These are phyloP conservation scores for Diplogelasinospora grovesii DNA, from an alignment of 495 filamentous ascomycete genomes.

Conservation along the genomic window DNA sequence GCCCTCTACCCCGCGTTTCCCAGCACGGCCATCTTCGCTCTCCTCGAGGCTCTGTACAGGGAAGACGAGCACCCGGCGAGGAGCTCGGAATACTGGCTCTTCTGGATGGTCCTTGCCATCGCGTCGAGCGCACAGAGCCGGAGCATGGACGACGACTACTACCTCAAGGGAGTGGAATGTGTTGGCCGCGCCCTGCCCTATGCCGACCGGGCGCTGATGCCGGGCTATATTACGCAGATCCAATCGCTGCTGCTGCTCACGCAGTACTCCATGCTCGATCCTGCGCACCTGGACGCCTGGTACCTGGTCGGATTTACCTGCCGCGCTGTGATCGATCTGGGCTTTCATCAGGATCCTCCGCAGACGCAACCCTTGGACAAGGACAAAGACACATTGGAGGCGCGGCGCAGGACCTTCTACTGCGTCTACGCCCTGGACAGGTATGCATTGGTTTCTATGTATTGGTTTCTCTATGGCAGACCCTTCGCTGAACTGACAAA, in stretches of 20 bases:
- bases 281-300: constrained; percentile 84
- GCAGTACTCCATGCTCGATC: constrained; percentile 81
- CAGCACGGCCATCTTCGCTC: constrained; percentile 64
- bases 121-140: constrained; percentile 65
- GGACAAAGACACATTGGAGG: constrained; percentile 59
- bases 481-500: no score
- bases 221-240: constrained; percentile 73
- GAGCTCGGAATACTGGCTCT: constrained; percentile 72
- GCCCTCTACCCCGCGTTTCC: constrained; percentile 72
- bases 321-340: constrained; percentile 77
- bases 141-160: constrained; percentile 55
- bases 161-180: constrained; percentile 57
- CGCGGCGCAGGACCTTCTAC: constrained; percentile 74
- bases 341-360: constrained; percentile 83
- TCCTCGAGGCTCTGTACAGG: constrained; percentile 71
- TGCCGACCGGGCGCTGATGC: constrained; percentile 72
- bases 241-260: constrained; percentile 81
- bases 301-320: constrained; percentile 82
- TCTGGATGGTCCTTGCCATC: constrained; percentile 85
- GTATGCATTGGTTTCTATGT: constrained; percentile 36
- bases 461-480: constrained; percentile 2
- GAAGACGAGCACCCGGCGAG: constrained; percentile 54
- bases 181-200: constrained; percentile 64
- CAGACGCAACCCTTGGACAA: constrained; percentile 51
- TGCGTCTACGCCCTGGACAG: constrained; percentile 82